A percentile compares a stretch with the other conserved stretches of the same genome.
phyloP scores from a whole-genome alignment of 768 basidiomycete species.

The Cantharellus anzutake region DNA sequence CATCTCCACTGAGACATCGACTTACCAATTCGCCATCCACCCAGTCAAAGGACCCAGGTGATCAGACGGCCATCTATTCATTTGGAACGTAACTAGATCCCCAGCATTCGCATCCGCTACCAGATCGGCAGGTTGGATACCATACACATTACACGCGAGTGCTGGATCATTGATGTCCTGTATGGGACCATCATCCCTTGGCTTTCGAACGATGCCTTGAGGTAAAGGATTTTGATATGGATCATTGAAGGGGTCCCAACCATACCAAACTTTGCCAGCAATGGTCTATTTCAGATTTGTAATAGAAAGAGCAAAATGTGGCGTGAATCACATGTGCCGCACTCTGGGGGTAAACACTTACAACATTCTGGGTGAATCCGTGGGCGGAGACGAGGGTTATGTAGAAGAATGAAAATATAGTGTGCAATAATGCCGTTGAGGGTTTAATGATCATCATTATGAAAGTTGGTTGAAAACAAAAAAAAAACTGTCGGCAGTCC shows the following conservation, averaged over 20 bases:
- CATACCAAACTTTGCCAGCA: slow-evolving; percentile 1
- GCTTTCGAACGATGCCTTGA: slow-evolving; percentile 2
- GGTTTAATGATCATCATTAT: too few relatives aligned
- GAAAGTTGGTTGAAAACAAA: too few relatives aligned
- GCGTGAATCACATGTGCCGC: not conserved
- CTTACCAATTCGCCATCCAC: slow-evolving; percentile 4
- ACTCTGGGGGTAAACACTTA: not conserved
- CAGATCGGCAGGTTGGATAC: not conserved
- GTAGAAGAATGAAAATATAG: not conserved
- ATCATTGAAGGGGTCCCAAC: slow-evolving; percentile 2
- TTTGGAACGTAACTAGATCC: not conserved
- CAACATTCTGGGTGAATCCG: slow-evolving; percentile 3
- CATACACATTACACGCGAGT: slow-evolving; percentile 4
- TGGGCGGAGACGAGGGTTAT: slow-evolving; percentile 4
- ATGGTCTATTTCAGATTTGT: not conserved
- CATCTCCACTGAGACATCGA: not conserved
- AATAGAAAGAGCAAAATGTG: not conserved
- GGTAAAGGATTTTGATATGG: not conserved
- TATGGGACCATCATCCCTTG: slow-evolving; percentile 5
- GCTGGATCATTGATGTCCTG: not conserved
- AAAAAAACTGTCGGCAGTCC: too few relatives aligned
- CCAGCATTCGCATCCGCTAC: slow-evolving; percentile 3
- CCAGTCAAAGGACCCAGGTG: slow-evolving; percentile 4
- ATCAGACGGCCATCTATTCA: not conserved
- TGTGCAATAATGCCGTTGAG: too few relatives aligned